Evolutionary conservation across 2,329 filamentous ascomycete species (phyloP), one percentile per base, ranked within the genome.

Genomic region (Neophaeococcomyces mojaviensis): DNA sequence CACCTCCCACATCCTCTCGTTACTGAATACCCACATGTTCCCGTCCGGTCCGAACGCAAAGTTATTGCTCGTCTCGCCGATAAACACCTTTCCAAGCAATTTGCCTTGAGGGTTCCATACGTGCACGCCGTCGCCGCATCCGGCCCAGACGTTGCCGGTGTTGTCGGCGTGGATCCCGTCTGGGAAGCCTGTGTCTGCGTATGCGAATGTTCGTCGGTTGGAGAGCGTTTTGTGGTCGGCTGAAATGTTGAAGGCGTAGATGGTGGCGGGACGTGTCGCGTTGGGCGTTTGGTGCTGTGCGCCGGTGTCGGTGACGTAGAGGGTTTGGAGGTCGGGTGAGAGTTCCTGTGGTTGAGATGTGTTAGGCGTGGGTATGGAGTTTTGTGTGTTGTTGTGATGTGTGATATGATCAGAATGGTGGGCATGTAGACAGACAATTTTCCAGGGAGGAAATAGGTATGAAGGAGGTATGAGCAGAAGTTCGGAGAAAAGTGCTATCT

Each of bases 21-120:
- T 44, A 24, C 40, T 44, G 35, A 39, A 44, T 8, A 44, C 32
- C 31, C 40, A 44, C 32, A 34, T 36, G 19, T 34, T 44, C n/a
- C 20, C 12, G 18, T 30, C 22, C 6, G 40, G 40, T 16, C 40
- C 40, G 24, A 44, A 44, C 4, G 40, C 40, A 50, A 61, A 61
- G 45, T 61, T 60, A 26, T 55, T 54, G 15, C 50, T 53, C 4
- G 58, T 59, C 10, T 49, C 53, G 20, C 57, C 56, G 18, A 60
- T 43, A 46, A 73, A 73, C 37, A 83, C 76, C 63, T 82, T 83
- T 2, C 72, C 65, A 53, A 84, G 69, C 15, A 76, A 54, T 2
- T 57, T 65, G 1, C 75, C 76, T 0, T 65, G 65, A 0, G 67
- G 58, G 46, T 65, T 69, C 73, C 74, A 80, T 7, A 79, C 67